A percentile compares a stretch with the other conserved stretches of the same genome.
Conservation (phyloP, 148 eudicot species). For the Amaranthus hypochondriacus region DNA sequence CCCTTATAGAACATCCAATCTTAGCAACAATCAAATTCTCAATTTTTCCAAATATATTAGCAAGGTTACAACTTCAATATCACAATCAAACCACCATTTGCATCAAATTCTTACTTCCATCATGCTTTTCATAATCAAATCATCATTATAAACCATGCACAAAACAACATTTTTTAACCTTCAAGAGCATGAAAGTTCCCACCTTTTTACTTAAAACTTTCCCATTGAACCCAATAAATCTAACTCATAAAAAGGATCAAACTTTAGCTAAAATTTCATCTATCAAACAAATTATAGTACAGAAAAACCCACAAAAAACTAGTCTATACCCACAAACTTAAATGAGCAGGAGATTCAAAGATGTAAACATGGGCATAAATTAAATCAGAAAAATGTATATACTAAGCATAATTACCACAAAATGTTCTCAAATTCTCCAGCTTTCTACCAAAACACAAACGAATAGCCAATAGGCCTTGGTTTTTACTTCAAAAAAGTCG, state of each 20-base stretch:
- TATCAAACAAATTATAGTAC: neutral
- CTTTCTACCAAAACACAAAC: slow-evolving; percentile 1
- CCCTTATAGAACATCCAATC: slow-evolving; percentile 16
- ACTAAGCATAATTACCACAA: slow-evolving; percentile 17
- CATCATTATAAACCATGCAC: slow-evolving; percentile 1
- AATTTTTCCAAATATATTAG: neutral
- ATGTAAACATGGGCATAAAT: slow-evolving; percentile 9
- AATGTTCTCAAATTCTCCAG: slow-evolving; percentile 15
- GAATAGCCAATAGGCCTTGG: neutral
- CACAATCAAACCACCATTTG: neutral
- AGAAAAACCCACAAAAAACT: slow-evolving; percentile 2
- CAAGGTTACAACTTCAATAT: neutral
- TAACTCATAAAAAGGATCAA: slow-evolving; percentile 3
- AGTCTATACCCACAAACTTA: slow-evolving; percentile 23
- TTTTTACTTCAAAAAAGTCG: neutral
- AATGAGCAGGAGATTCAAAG: slow-evolving; percentile 20
- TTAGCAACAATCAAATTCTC: neutral
- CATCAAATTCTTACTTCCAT: neutral
- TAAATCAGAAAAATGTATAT: neutral
- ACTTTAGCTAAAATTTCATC: slow-evolving; percentile 11
- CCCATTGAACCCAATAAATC: slow-evolving; percentile 15
- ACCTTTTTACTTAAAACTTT: neutral
- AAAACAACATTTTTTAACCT: neutral
- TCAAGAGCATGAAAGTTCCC: slow-evolving; percentile 10
- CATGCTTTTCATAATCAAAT: neutral